Evolutionary conservation across 2,329 filamentous ascomycete genomes (phyloP), one percentile per base, ranked within the genome.

Genomic region (Helminthosporium solani): DNA sequence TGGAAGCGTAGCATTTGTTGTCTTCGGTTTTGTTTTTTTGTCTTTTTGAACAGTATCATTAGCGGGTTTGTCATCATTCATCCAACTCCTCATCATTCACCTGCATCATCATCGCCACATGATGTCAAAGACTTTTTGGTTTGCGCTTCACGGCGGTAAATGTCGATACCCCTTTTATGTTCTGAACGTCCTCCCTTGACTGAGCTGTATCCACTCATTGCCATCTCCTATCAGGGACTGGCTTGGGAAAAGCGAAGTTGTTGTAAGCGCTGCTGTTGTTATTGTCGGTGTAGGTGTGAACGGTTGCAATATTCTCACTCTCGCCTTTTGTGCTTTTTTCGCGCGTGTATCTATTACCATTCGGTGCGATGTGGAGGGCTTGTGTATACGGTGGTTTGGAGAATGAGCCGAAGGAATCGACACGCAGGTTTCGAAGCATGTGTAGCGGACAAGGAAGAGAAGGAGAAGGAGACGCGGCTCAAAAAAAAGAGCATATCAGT

Each of bases 161-260:
- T 60, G 57, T 65, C 57, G 62, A 67, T 67, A 67, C 64, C 64
- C 60, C 60, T 59, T 47, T 38, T 42, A 34, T 42, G 34, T 44
- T 57, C 40, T 42, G 45, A 43, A 39, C 7, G 25, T 7, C 25
- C 25, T 27, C 7, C 7, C 25, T 27, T 27, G 25, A 12, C n/a
- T n/a, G n/a, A n/a, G n/a, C n/a, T n/a, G n/a, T n/a, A n/a, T n/a
- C n/a, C n/a, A n/a, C n/a, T n/a, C n/a, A n/a, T n/a, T n/a, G n/a
- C n/a, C 36, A 19, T 31, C 28, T 9, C 5, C 25, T 14, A 11
- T 23, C 31, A 31, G 18, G 7, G 21, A 15, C 9, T 20, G 12
- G 21, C 14, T 2, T 14, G 33, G 21, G 28, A 31, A 41, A 23
- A 33, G 21, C 20, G 33, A 25, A 33, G 25, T 40, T 45, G 40